Base-by-base conservation (phyloP, 257 asterid species). In the Coffea canephora region DNA sequence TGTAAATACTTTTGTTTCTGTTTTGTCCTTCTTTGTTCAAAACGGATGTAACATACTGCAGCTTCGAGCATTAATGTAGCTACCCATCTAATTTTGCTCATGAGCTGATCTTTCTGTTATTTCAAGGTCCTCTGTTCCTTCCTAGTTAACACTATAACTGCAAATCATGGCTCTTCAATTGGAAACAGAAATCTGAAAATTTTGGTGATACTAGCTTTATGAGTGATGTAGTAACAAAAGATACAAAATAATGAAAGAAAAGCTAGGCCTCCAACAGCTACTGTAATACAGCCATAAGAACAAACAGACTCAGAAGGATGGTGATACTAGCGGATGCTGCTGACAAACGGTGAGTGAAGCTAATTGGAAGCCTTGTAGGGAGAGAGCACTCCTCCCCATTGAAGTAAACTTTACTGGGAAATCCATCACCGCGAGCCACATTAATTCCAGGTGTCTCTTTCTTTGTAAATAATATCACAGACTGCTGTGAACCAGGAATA, bases 351-450 rank as follows among this genome's bases (percentile, higher is more conserved):
- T 5, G 68, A 10, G 77, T 87, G 36, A 34, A 64, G 72, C 91
- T 84, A 6, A 74, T 71, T 21, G 95, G 97, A 83, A 93, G 86
- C 49, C 82, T 77, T 7, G 86, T 66, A 5, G 97, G 97, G 76
- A 91, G 77, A 9, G 97, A 88, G 34, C 97, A 93, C 79, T 91
- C 95, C 68, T 90, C 94, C 6, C 97, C 97, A 31, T 91, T 93
- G 84, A 93, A 93, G 88, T 79, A 91, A 73, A 93, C 91, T 57
- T 87, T 91, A 7, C 88, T 90, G 0, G 97, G 97, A 81, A 89
- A 93, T 50, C 96, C 96, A 72, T 93, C 96, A 1, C 90, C 89
- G 0, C 74, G 81, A 1, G 78, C 88, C 73, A 93, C 90, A 0
- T 82, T 36, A 6, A 93, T 85, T n/a, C 84, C 90, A 10, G 89